Conservation (phyloP, 805 yeast genomes). For the Starmerella etchellsii region DNA sequence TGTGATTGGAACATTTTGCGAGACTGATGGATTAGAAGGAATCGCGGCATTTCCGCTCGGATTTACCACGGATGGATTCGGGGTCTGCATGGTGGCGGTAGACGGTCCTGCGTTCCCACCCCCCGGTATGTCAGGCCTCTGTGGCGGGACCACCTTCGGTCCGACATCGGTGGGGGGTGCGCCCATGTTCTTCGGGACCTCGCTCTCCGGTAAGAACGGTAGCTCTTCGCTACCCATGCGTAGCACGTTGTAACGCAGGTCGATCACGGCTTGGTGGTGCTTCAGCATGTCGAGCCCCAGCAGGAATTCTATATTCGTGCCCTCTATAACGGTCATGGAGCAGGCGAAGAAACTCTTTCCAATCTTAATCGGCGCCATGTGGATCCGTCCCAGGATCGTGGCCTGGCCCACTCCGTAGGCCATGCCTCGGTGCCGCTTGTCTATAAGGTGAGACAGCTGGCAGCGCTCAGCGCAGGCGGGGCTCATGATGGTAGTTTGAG, state of each 20-base stretch:
- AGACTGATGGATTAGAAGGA: too few species aligned
- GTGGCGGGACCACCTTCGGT: not conserved
- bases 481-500: constrained; percentile 74
- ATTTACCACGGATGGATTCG: too few species aligned
- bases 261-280: constrained; percentile 74
- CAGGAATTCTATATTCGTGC: constrained; percentile 43
- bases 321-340: constrained; percentile 58
- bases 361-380: constrained; percentile 73
- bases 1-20: too few species aligned
- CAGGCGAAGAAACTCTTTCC: constrained; percentile 55
- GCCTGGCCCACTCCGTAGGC: constrained; percentile 87
- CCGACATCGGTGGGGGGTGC: constrained; percentile 18
- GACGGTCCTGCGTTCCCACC: constrained; percentile 6
- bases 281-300: constrained; percentile 84
- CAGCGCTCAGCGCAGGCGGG: constrained; percentile 63
- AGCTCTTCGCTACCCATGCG: constrained; percentile 63
- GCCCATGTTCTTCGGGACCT: constrained; percentile 37
- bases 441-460: constrained; percentile 60
- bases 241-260: constrained; percentile 51
- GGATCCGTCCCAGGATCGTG: constrained; percentile 69
- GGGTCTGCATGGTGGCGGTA: too few species aligned
- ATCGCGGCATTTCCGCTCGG: too few species aligned
- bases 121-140: constrained; percentile 10
- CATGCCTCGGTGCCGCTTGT: constrained; percentile 63
- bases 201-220: constrained; percentile 58